Percentiles rank a stretch among this genome's conserved stretches.
Conservation (phyloP, 176 grass and related monocot genomes). For the Oryza coarctata region DNA sequence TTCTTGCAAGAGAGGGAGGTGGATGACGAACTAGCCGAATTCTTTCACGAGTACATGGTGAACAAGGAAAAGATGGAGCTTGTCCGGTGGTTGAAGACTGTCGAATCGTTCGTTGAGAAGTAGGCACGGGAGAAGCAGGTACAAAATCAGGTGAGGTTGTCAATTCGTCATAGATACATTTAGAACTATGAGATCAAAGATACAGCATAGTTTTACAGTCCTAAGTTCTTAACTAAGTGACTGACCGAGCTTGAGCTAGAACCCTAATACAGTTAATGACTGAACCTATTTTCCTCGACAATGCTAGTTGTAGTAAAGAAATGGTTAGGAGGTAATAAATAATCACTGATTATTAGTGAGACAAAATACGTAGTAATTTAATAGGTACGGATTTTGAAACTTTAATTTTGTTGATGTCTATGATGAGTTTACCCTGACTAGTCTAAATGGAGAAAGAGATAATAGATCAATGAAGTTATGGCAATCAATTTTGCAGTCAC, state of each 20-base stretch:
- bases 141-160: neutral
- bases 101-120: constrained; percentile 66
- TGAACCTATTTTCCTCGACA: neutral
- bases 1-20: constrained; percentile 73
- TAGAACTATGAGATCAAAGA: neutral
- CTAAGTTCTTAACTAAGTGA: too few species aligned
- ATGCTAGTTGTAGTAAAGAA: neutral
- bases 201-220: neutral
- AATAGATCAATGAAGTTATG: too few species aligned
- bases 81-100: constrained; percentile 69
- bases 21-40: constrained; percentile 58
- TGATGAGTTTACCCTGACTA: too few species aligned
- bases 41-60: constrained; percentile 76
- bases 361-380: neutral
- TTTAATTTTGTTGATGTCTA: neutral
- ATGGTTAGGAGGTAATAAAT: neutral
- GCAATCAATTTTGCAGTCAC: too few species aligned
- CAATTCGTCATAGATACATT: neutral
- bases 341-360: too few species aligned
- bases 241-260: too few species aligned
- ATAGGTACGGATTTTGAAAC: neutral
- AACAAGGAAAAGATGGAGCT: constrained; percentile 86
- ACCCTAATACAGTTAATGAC: neutral
- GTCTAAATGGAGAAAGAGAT: too few species aligned
- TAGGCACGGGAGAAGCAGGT: constrained; percentile 3